Conservation (phyloP, 1,139 yeast species). For the Blastobotrys aristatus region DNA sequence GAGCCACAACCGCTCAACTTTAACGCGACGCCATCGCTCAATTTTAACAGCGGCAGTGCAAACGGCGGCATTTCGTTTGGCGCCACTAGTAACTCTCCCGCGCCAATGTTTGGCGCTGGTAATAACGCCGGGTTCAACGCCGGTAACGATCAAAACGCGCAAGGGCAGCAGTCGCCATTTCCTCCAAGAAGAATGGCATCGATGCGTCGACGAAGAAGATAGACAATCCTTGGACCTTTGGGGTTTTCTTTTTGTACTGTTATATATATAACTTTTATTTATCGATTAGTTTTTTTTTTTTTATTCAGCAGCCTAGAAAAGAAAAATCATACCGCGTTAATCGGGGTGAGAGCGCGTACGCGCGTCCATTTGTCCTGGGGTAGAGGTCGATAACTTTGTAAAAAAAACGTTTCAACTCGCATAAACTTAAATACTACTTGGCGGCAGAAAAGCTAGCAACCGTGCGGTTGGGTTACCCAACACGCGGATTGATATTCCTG, state of each 20-base stretch:
- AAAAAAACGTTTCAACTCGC: no score
- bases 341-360: no score
- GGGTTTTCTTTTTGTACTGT: background rate
- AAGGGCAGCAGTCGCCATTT: background rate
- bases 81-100: slow-evolving; percentile 2
- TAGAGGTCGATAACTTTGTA: no score
- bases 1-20: slow-evolving; percentile 8
- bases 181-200: slow-evolving; percentile 10
- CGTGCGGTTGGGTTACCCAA: no score
- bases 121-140: background rate
- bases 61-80: slow-evolving; percentile 1
- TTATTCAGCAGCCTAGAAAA: background rate
- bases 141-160: slow-evolving; percentile 4
- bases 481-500: no score
- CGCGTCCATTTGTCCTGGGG: no score
- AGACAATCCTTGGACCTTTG: background rate
- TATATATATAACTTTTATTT: slow-evolving; percentile 1
- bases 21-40: slow-evolving; percentile 10
- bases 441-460: no score
- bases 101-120: slow-evolving; percentile 9
- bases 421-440: no score
- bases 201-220: slow-evolving; percentile 13
- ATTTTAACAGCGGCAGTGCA: slow-evolving; percentile 6
- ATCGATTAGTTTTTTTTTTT: background rate
- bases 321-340: no score